A percentile compares a stretch with the other conserved stretches of the same genome.
These are phyloP conservation scores for Linnemannia schmuckeri DNA, from an alignment of 192 early-diverging fungal species.

Conservation along the genomic window DNA sequence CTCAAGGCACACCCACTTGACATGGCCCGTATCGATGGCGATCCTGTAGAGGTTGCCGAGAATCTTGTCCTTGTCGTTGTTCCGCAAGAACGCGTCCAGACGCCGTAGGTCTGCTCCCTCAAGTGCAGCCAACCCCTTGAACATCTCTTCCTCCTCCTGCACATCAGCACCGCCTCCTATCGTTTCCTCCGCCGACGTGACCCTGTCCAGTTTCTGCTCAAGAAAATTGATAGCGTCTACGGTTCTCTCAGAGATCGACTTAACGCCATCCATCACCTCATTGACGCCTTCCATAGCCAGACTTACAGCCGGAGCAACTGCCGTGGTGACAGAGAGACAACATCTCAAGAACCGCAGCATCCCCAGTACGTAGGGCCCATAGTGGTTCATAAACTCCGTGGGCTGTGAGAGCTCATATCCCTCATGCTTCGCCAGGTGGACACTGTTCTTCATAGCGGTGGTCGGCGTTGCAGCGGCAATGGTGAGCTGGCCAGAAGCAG, in stretches of 20 bases:
- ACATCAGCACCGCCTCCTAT: no score
- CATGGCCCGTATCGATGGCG: not conserved
- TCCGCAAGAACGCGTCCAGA: not conserved
- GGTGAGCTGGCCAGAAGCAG: not conserved
- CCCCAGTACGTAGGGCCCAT: not conserved
- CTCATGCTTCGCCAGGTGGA: slow-evolving; percentile 5
- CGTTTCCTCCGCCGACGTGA: not conserved
- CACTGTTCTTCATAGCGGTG: not conserved
- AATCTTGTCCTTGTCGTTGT: slow-evolving; percentile 3
- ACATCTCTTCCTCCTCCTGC: not conserved
- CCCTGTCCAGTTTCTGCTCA: not conserved
- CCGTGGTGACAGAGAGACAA: not conserved
- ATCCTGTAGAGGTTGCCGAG: not conserved
- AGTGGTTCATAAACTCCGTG: not conserved
- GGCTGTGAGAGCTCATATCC: not conserved
- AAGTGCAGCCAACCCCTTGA: not conserved
- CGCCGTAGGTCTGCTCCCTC: not conserved
- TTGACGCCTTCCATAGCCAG: not conserved
- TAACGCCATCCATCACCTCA: not conserved
- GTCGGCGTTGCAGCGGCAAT: not conserved
- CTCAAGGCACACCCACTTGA: slow-evolving; percentile 22
- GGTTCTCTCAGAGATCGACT: not conserved
- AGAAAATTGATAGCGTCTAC: not conserved
- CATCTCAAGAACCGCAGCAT: not conserved
- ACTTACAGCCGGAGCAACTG: not conserved